These are phyloP conservation scores for Sonneratia caseolaris DNA, from an alignment of 345 rosid species.

Conservation along the genomic window DNA sequence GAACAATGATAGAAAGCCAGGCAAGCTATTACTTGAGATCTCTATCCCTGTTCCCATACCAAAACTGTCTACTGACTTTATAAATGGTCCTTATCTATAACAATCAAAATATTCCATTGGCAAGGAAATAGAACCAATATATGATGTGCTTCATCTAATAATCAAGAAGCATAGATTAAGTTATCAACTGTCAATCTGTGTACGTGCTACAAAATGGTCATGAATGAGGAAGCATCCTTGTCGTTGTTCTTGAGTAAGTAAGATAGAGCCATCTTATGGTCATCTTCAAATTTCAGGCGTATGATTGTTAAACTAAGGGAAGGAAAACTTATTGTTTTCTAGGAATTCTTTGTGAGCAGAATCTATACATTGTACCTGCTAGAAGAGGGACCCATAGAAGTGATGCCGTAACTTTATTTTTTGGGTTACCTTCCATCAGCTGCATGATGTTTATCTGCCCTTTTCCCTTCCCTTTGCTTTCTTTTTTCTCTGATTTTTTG, in stretches of 20 bases:
- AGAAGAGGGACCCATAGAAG: too few relatives aligned
- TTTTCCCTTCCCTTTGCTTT: not conserved
- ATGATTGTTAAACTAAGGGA: not conserved
- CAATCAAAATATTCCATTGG: too few relatives aligned
- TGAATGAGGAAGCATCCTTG: too few relatives aligned
- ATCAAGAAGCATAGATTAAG: not conserved
- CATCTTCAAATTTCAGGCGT: not conserved
- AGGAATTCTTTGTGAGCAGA: not conserved
- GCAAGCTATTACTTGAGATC: not conserved
- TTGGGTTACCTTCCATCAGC: not conserved
- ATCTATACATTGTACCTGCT: too few relatives aligned
- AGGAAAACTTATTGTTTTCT: not conserved
- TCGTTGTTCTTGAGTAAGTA: not conserved
- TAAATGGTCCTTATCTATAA: not conserved
- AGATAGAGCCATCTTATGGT: not conserved
- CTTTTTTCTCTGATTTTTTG: not conserved
- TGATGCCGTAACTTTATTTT: too few relatives aligned
- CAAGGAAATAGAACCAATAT: not conserved
- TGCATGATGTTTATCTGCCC: not conserved
- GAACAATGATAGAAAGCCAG: too few relatives aligned
- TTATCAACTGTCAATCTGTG: not conserved
- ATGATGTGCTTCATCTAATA: not conserved
- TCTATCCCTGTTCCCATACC: not conserved
- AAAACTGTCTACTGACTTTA: not conserved
- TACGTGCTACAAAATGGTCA: not conserved